These are phyloP conservation scores for Penicillium sp. DNA, from an alignment of 2,329 filamentous ascomycete genomes.

Conservation along the genomic window DNA sequence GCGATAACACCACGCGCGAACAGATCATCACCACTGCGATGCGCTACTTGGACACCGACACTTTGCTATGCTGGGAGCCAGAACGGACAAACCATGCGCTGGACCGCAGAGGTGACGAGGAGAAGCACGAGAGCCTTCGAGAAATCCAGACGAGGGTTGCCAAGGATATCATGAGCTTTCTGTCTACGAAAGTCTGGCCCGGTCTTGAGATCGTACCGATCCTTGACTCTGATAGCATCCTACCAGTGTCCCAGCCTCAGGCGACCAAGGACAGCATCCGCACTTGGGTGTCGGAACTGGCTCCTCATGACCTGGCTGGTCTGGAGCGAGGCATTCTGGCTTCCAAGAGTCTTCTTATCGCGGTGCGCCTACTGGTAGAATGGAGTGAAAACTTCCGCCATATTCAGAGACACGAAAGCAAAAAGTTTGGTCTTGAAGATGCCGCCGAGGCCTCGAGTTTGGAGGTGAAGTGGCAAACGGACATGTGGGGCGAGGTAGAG, in stretches of 20 bases:
- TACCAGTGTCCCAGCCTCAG: conserved; percentile 67
- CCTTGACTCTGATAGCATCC: conserved; percentile 70
- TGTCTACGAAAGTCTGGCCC: conserved; percentile 74
- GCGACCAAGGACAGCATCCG: conserved; percentile 71
- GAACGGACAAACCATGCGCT: conserved; percentile 48
- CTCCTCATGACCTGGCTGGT: conserved; percentile 76
- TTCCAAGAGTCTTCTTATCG: conserved; percentile 78
- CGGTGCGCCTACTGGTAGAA: conserved; percentile 70
- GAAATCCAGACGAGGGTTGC: conserved; percentile 66
- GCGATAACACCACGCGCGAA: conserved; percentile 52
- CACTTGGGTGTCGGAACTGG: conserved; percentile 69
- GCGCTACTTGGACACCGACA: conserved; percentile 87
- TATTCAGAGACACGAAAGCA: conserved; percentile 39
- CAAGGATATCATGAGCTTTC: conserved; percentile 63
- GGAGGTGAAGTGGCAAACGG: conserved; percentile 86
- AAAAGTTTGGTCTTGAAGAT: conserved; percentile 71
- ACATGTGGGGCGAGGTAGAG: conserved; percentile 93
- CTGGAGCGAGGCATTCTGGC: conserved; percentile 79
- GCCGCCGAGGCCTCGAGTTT: conserved; percentile 71
- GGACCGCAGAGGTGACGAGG: conserved; percentile 45
- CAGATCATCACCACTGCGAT: conserved; percentile 65
- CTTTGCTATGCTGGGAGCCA: conserved; percentile 82
- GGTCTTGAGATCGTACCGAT: conserved; percentile 73
- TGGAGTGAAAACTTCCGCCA: conserved; percentile 72
- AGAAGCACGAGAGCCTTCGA: conserved; percentile 56